phyloP scores from a whole-genome alignment of 371 early-diverging fungal species.

The Lichtheimia hyalospora region DNA sequence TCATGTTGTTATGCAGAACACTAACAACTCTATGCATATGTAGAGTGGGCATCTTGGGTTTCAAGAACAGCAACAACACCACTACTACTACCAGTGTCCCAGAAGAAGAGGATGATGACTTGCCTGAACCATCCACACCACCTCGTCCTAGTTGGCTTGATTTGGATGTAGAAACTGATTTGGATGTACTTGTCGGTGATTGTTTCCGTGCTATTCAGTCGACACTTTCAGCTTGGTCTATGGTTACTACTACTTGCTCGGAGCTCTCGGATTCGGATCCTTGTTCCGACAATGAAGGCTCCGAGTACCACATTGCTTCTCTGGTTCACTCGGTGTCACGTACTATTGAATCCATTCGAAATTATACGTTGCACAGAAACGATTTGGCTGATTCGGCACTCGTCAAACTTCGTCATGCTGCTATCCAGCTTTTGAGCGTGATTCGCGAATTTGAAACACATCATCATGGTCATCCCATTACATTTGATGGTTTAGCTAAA shows the following conservation, averaged over 20 bases:
- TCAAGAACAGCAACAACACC: constrained; percentile 11
- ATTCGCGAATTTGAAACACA: constrained; percentile 40
- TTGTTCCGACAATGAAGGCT: constrained; percentile 10
- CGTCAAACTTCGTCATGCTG: constrained; percentile 30
- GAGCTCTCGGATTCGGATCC: constrained; percentile 22
- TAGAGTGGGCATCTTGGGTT: constrained; percentile 47
- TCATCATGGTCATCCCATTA: constrained; percentile 26
- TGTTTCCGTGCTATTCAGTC: constrained; percentile 40
- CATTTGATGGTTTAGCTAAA: constrained; percentile 29
- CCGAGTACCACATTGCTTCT: constrained; percentile 31
- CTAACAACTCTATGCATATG: neutral
- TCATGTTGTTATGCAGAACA: neutral
- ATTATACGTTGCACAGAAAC: constrained; percentile 42
- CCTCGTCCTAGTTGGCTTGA: constrained; percentile 51
- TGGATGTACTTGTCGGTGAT: constrained; percentile 34
- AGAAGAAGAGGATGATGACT: constrained; percentile 23
- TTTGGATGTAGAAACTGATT: constrained; percentile 43
- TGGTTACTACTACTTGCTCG: constrained; percentile 28
- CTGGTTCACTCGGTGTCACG: constrained; percentile 39
- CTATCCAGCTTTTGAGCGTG: constrained; percentile 29
- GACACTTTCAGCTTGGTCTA: constrained; percentile 36
- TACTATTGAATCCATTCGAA: constrained; percentile 40
- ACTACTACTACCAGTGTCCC: constrained; percentile 3
- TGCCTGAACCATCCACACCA: constrained; percentile 26
- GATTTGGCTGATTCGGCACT: constrained; percentile 34